phyloP scores from a whole-genome alignment of 108 stramenopile species.

The Nitzschia palea region DNA sequence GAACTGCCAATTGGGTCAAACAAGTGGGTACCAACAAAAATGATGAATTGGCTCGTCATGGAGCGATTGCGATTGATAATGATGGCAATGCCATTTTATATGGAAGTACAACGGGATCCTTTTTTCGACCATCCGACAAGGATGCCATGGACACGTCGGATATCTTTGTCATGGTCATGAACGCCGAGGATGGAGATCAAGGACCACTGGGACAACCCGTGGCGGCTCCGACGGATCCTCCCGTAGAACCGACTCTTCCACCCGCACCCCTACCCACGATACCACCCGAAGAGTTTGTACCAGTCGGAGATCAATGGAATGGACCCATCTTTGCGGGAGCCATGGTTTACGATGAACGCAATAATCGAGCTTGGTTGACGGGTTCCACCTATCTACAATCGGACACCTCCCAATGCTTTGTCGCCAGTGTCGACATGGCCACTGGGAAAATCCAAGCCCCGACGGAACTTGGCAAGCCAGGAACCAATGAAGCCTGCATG shows the following conservation, averaged over 20 bases:
- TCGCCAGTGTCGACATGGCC: slow-evolving; percentile 11
- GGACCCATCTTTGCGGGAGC: slow-evolving; percentile 30
- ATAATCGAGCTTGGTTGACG: slow-evolving; percentile 15
- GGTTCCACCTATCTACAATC: slow-evolving; percentile 18
- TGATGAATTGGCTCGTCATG: slow-evolving; percentile 39
- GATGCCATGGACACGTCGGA: slow-evolving; percentile 10
- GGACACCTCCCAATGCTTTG: slow-evolving; percentile 13
- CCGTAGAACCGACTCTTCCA: neutral
- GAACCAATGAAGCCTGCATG: slow-evolving; percentile 24
- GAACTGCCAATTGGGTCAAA: slow-evolving; percentile 23
- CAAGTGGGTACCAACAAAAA: slow-evolving; percentile 40
- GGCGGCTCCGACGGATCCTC: slow-evolving; percentile 6
- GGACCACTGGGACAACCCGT: slow-evolving; percentile 22
- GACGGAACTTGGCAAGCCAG: neutral
- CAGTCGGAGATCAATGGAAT: slow-evolving; percentile 16
- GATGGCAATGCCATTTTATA: slow-evolving; percentile 43
- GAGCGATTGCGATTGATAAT: slow-evolving; percentile 30
- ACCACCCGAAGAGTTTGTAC: neutral
- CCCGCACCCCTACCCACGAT: neutral
- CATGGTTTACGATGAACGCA: slow-evolving; percentile 23
- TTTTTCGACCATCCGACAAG: slow-evolving; percentile 24
- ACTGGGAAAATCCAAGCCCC: neutral
- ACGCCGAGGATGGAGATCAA: neutral
- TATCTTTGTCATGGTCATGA: slow-evolving; percentile 22
- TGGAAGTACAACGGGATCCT: slow-evolving; percentile 43